phyloP scores from a whole-genome alignment of 164 flowering plant species.

The Chimonanthus salicifolius region DNA sequence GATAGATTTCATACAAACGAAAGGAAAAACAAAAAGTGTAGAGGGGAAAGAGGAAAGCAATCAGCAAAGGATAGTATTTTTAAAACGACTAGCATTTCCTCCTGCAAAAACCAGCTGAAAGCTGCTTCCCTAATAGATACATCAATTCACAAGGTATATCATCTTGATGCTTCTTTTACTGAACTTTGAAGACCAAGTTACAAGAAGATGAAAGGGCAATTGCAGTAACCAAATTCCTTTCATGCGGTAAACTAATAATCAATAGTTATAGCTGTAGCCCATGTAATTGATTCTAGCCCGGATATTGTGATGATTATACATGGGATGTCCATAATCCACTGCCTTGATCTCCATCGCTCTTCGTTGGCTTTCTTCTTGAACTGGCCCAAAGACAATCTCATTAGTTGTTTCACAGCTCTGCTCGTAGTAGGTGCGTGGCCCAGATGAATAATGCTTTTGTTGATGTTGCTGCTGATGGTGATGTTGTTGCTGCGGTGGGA shows the following conservation, averaged over 20 bases:
- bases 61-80: neutral
- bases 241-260: neutral
- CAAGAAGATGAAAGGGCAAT: neutral
- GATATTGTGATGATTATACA: constrained; percentile 39
- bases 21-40: too few relatives aligned
- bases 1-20: neutral
- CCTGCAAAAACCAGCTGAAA: neutral
- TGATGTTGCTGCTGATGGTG: constrained; percentile 21
- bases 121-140: neutral
- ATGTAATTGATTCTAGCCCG: constrained; percentile 35
- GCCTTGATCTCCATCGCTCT: constrained; percentile 54
- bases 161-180: neutral
- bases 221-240: neutral
- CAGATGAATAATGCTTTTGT: constrained; percentile 34
- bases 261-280: constrained; percentile 26
- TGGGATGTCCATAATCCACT: constrained; percentile 46
- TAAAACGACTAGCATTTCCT: neutral
- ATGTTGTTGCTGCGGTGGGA: constrained; percentile 24
- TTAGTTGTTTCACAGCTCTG: constrained; percentile 55
- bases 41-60: neutral
- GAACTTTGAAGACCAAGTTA: neutral
- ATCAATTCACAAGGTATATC: neutral
- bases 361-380: constrained; percentile 55
- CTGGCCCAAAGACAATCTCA: constrained; percentile 85
- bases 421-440: constrained; percentile 62